phyloP scores from a whole-genome alignment of 2,329 filamentous ascomycete genomes.

The Chaetomium sp. region DNA sequence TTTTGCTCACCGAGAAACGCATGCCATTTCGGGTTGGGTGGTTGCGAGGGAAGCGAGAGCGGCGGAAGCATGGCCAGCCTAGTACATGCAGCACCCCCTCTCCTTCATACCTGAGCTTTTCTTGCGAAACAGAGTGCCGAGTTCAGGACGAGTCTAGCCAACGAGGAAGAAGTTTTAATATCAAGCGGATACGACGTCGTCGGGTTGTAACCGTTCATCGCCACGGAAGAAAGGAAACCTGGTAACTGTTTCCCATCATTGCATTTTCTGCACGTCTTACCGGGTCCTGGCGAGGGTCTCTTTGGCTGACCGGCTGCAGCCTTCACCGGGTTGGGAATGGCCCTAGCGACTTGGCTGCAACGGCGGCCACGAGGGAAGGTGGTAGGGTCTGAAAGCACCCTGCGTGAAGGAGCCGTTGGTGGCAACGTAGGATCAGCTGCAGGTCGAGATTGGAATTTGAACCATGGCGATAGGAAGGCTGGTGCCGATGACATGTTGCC shows the following conservation, averaged over 20 bases:
- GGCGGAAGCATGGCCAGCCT: neutral
- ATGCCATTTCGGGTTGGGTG: neutral
- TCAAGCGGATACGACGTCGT: neutral
- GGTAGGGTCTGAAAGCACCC: neutral
- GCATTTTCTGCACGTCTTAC: neutral
- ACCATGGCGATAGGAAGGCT: neutral
- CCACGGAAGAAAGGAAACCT: neutral
- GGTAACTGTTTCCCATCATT: neutral
- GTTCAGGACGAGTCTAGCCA: neutral
- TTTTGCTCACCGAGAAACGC: neutral
- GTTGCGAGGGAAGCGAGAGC: neutral
- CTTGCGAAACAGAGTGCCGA: neutral
- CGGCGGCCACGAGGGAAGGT: constrained; percentile 17
- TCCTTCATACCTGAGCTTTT: neutral
- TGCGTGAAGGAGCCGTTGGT: neutral
- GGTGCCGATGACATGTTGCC: constrained; percentile 1
- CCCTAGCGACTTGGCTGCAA: neutral
- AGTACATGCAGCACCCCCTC: neutral
- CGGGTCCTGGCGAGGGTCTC: neutral
- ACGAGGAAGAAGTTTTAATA: neutral
- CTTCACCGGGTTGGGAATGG: neutral
- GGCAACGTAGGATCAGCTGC: neutral
- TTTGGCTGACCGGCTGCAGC: constrained; percentile 9
- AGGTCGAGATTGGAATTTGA: neutral
- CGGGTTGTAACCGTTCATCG: neutral